Base-by-base conservation (phyloP, 2,329 filamentous ascomycete species). In the Botrytis pseudocinerea region DNA sequence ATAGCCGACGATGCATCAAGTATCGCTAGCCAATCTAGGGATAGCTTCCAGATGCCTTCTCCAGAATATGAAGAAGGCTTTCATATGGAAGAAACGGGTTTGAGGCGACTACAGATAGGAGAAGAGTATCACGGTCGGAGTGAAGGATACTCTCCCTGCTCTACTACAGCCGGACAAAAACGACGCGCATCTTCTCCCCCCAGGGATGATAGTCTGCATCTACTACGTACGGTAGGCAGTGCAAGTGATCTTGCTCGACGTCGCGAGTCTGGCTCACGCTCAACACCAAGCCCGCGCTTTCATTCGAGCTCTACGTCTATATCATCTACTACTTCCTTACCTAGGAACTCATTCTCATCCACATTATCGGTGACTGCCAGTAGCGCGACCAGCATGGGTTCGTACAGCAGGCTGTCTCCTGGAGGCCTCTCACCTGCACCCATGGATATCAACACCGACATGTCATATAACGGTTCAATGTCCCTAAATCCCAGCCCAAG, bases 301-400 rank as follows among this genome's bases (percentile, higher is more conserved):
- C 85, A 87, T 73, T 84, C 85, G 40, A 86, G 85, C 73, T 86
- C 89, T 77, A 87, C 88, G 64, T 91, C 90, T 35, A 80, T 91
- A 38, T 92, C 90, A 9, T 91, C 90, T n/a, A 85, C 85, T 14
- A 89, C 89, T n/a, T 92, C 89, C 9, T 83, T 86, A 42, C 85
- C 87, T 74, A 87, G 88, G 75, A 89, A 87, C 42, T 92, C 90
- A 1, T 87, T 90, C 78, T 87, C 88, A 20, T 92, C 90, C 70
- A 85, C 85, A 71, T 81, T 91, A 32, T 92, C 90, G 28, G 83
- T 88, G 76, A 82, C 82, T 75, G 87, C 87, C 62, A 91, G 89
- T 82, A 92, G 89, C 79, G 86, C 90, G 78, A 91, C 90, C 48
- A 92, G 89, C 79, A 86, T 90, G 76, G 87, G 86, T 63, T 90